A percentile compares a stretch with the other conserved stretches of the same genome.
Conservation (phyloP, 371 early-diverging fungal species). For the Smittium mucronatum region DNA sequence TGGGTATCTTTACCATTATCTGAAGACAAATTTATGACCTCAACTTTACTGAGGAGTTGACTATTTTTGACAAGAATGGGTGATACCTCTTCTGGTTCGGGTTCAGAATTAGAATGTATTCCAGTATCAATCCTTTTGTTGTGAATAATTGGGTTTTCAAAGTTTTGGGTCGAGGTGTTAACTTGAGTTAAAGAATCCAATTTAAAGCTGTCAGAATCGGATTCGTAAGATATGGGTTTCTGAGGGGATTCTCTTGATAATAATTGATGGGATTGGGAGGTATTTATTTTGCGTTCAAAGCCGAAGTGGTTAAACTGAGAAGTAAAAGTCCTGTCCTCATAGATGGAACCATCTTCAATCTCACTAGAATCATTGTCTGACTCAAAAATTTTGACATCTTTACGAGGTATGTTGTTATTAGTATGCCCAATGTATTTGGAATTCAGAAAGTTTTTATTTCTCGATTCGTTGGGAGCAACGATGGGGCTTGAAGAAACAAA, state of each 20-base stretch:
- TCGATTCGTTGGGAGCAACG: neutral
- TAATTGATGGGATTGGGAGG: neutral
- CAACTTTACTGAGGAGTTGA: neutral
- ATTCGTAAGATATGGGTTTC: too few species aligned
- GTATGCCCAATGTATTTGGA: neutral
- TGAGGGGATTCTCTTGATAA: neutral
- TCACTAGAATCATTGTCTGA: neutral
- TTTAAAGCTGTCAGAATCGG: neutral
- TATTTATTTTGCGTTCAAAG: neutral
- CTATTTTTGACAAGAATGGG: neutral
- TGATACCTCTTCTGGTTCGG: neutral
- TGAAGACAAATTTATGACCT: neutral
- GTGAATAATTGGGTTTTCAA: neutral
- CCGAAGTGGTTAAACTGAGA: neutral
- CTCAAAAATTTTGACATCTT: neutral
- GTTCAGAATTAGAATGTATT: neutral
- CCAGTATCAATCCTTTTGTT: neutral
- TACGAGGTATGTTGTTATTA: neutral
- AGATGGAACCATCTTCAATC: neutral
- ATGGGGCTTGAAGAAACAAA: neutral
- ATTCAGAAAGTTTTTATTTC: neutral
- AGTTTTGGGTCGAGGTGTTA: neutral
- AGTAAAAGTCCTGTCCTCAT: neutral
- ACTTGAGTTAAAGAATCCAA: neutral
- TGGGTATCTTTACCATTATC: neutral